Percentiles rank a stretch among this genome's conserved stretches.
phyloP scores from a whole-genome alignment of 345 rosid species.

The Gossypium longicalyx region DNA sequence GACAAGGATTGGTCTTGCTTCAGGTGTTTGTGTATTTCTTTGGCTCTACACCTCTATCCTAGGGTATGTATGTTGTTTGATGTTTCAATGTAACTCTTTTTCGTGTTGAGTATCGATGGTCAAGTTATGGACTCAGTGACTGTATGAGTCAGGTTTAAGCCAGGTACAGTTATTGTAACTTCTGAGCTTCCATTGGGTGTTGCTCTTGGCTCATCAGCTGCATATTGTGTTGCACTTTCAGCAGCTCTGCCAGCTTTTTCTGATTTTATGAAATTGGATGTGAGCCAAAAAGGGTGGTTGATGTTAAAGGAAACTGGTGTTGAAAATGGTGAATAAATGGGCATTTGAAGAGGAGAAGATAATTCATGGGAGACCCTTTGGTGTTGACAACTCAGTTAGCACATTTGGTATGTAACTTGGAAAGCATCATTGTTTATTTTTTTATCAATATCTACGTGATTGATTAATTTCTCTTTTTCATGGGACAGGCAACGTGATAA shows the following conservation, averaged over 20 bases:
- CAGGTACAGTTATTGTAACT: conserved; percentile 61
- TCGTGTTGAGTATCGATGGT: not conserved
- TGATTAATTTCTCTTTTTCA: not conserved
- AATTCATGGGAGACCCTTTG: conserved; percentile 93
- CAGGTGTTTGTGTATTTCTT: conserved; percentile 77
- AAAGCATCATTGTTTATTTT: no score
- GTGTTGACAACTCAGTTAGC: conserved; percentile 97
- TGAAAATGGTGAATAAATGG: conserved; percentile 77
- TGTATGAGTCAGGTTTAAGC: conserved; percentile 52
- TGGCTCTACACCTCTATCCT: conserved; percentile 80
- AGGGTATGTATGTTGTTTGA: conserved; percentile 46
- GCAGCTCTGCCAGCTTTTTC: conserved; percentile 65
- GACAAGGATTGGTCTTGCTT: conserved; percentile 56
- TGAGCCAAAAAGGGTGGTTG: conserved; percentile 46
- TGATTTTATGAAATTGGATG: conserved; percentile 35
- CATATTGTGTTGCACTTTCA: conserved; percentile 73
- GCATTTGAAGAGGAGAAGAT: conserved; percentile 95
- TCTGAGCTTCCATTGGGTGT: conserved; percentile 89
- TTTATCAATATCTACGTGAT: not conserved
- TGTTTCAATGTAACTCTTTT: not conserved
- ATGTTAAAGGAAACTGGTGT: conserved; percentile 45
- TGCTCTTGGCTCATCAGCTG: conserved; percentile 94
- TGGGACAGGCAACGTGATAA: conserved; percentile 78
- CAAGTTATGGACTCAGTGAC: conserved; percentile 16
- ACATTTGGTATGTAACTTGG: conserved; percentile 62